Evolutionary conservation across 2,329 filamentous ascomycete genomes (phyloP).

Genomic region (Chaetoscypha palmicola): DNA sequence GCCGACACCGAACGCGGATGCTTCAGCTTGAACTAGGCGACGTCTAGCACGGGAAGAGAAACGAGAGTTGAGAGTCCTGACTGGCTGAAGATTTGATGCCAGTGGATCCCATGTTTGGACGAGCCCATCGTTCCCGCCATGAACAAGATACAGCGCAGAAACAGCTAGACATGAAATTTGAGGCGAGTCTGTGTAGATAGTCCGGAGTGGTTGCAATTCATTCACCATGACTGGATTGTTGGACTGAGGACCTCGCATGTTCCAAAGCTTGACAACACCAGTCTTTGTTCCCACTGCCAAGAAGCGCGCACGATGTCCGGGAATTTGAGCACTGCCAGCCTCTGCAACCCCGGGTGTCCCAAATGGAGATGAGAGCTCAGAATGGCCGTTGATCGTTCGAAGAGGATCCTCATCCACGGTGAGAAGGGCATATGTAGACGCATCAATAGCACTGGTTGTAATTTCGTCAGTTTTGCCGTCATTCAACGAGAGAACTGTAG

Average conservation of each 20-base stretch:
- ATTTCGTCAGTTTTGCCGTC: constrained; percentile 54
- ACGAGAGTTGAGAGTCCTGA: constrained; percentile 80
- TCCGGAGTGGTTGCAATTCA: constrained; percentile 62
- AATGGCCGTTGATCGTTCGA: constrained; percentile 47
- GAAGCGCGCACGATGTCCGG: constrained; percentile 76
- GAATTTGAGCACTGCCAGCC: constrained; percentile 52
- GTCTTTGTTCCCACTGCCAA: constrained; percentile 73
- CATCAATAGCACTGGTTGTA: constrained; percentile 64
- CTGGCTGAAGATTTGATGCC: constrained; percentile 67
- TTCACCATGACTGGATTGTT: constrained; percentile 48
- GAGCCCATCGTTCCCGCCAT: constrained; percentile 89
- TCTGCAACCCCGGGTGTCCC: constrained; percentile 21
- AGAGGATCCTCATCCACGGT: constrained; percentile 74
- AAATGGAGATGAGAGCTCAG: constrained; percentile 21
- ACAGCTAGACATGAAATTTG: constrained; percentile 76
- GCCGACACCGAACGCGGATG: constrained; percentile 59
- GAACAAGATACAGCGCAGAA: constrained; percentile 80
- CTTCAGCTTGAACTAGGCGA: constrained; percentile 59
- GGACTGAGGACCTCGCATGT: constrained; percentile 62
- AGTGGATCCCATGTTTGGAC: constrained; percentile 97
- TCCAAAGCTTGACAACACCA: constrained; percentile 77
- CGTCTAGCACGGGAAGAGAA: constrained; percentile 78
- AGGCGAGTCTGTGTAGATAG: constrained; percentile 86
- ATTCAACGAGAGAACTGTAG: constrained; percentile 54
- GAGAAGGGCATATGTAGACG: constrained; percentile 63